Percentiles rank a stretch among this genome's conserved stretches.
Evolutionary conservation across 1,139 yeast species (phyloP).

Genomic region (Suhomyces yuchorum): DNA sequence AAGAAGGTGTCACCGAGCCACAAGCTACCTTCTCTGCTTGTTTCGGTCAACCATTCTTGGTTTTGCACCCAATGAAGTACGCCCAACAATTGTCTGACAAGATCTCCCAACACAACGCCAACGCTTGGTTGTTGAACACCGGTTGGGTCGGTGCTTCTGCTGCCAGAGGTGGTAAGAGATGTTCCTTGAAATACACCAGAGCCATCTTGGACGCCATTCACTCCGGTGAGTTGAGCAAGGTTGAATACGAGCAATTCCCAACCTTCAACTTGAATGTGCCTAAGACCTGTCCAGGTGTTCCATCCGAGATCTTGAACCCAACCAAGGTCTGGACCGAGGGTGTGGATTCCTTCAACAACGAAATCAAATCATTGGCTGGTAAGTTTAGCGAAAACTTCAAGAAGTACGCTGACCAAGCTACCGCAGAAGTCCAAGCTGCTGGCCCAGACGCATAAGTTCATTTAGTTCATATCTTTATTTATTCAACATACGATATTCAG

Average conservation of each 20-base stretch:
- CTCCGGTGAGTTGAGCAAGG: constrained; percentile 82
- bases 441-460: constrained; percentile 61
- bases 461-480: constrained; percentile 2
- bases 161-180: constrained; percentile 92
- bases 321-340: constrained; percentile 82
- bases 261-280: constrained; percentile 89
- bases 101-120: constrained; percentile 84
- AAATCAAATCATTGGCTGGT: constrained; percentile 72
- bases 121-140: constrained; percentile 96
- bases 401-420: constrained; percentile 81
- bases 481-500: constrained; percentile 1
- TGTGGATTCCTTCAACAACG: constrained; percentile 61
- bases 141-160: constrained; percentile 98
- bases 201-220: constrained; percentile 95
- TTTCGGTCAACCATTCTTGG: constrained; percentile 99
- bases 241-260: constrained; percentile 81
- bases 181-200: constrained; percentile 97
- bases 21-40: constrained; percentile 98
- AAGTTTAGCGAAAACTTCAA: constrained; percentile 85
- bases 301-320: constrained; percentile 85
- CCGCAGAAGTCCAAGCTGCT: constrained; percentile 86
- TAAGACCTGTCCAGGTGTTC: constrained; percentile 78
- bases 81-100: constrained; percentile 96
- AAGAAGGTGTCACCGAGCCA: constrained; percentile 98
- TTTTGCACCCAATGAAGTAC: constrained; percentile 96